These are phyloP conservation scores for Populus hybrid DNA, from an alignment of 441 rosid species.

Conservation along the genomic window DNA sequence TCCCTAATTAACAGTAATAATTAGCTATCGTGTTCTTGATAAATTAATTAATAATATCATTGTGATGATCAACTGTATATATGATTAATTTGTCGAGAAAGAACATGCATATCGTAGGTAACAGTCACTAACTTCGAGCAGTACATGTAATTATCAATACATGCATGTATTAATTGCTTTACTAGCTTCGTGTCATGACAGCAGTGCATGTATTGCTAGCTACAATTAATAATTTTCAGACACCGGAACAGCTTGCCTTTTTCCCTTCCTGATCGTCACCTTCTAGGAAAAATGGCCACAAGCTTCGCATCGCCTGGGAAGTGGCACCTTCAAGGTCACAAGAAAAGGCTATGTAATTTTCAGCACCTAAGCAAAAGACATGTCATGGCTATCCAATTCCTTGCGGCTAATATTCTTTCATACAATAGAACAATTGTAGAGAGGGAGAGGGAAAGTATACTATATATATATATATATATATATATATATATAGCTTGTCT, in stretches of 20 bases:
- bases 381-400: neutral
- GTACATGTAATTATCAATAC: neutral
- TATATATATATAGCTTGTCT: neutral
- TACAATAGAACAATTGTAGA: neutral
- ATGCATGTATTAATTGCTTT: neutral
- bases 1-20: neutral
- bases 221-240: neutral
- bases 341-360: neutral
- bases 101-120: neutral
- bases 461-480: neutral
- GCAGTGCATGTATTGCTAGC: neutral
- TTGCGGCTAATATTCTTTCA: neutral
- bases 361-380: neutral
- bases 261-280: neutral
- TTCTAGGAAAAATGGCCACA: neutral
- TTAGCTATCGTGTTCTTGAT: neutral
- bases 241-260: neutral
- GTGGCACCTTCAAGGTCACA: neutral
- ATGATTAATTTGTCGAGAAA: neutral
- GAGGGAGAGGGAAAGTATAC: neutral
- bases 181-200: neutral
- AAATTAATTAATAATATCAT: neutral
- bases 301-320: neutral
- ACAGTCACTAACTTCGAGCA: neutral
- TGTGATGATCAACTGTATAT: neutral